phyloP scores from a whole-genome alignment of 768 basidiomycete genomes.

The Stropharia rugosoannulata region DNA sequence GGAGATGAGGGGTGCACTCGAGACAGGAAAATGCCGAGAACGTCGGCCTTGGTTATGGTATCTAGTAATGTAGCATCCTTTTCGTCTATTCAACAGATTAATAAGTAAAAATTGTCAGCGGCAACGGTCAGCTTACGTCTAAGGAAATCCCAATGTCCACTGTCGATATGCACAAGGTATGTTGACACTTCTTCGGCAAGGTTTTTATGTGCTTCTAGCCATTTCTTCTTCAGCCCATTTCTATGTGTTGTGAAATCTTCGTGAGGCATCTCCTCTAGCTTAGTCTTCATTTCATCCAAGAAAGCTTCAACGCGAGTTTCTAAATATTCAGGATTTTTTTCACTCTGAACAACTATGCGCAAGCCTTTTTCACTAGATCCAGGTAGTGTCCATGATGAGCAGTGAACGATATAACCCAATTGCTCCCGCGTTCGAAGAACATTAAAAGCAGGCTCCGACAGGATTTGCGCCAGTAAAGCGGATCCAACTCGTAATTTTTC shows the following conservation, averaged over 20 bases:
- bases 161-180: slow-evolving; percentile 71
- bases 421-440: slow-evolving; percentile 92
- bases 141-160: slow-evolving; percentile 84
- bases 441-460: slow-evolving; percentile 91
- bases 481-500: slow-evolving; percentile 63
- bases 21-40: slow-evolving; percentile 66
- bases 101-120: slow-evolving; percentile 4
- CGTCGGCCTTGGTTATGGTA: slow-evolving; percentile 69
- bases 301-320: slow-evolving; percentile 91
- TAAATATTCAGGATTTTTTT: slow-evolving; percentile 74
- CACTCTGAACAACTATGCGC: slow-evolving; percentile 86
- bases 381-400: slow-evolving; percentile 50
- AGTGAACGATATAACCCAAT: slow-evolving; percentile 88
- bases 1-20: slow-evolving; percentile 69
- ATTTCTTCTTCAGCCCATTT: slow-evolving; percentile 71
- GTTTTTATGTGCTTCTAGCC: slow-evolving; percentile 89
- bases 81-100: slow-evolving; percentile 45
- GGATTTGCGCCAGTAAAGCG: slow-evolving; percentile 76
- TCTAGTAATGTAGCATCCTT: slow-evolving; percentile 70
- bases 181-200: slow-evolving; percentile 73
- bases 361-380: slow-evolving; percentile 76
- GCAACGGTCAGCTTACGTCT: slow-evolving; percentile 54
- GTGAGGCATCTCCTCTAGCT: slow-evolving; percentile 65
- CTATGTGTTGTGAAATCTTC: slow-evolving; percentile 81
- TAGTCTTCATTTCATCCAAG: slow-evolving; percentile 68